Percentiles rank a stretch among this genome's conserved stretches.
Conservation (phyloP, 2,329 filamentous ascomycete species). For the Cladosporium oxysporum region DNA sequence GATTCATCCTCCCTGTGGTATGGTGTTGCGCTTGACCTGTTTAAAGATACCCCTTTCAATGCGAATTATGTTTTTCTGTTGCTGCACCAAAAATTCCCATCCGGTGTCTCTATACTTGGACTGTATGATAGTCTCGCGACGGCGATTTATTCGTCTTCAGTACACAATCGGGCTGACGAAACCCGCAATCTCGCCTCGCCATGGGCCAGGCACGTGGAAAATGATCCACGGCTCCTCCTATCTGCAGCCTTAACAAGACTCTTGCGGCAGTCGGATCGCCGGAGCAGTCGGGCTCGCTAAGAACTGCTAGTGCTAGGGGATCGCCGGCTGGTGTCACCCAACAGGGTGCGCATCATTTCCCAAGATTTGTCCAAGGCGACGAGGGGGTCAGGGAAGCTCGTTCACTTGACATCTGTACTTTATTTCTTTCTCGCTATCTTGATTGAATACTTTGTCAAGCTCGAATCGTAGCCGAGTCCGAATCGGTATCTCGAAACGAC, state of each 20-base stretch:
- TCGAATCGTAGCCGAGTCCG: neutral
- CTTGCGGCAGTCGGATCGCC: slow-evolving; percentile 5
- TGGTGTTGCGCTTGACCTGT: slow-evolving; percentile 2
- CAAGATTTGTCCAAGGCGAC: slow-evolving; percentile 4
- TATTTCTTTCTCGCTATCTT: neutral
- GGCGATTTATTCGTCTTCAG: neutral
- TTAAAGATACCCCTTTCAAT: slow-evolving; percentile 15
- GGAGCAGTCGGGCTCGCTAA: neutral
- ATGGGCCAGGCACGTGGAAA: slow-evolving; percentile 10
- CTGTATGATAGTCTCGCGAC: neutral
- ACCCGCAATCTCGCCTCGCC: neutral
- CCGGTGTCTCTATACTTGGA: neutral
- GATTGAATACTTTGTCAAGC: neutral
- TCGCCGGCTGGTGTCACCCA: slow-evolving; percentile 10
- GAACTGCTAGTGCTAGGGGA: slow-evolving; percentile 5
- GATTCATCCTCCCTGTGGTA: neutral
- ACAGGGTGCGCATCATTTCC: slow-evolving; percentile 1
- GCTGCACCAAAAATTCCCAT: neutral
- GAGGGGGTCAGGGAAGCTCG: neutral
- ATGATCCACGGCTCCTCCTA: neutral
- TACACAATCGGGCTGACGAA: neutral
- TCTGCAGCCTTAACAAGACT: slow-evolving; percentile 12
- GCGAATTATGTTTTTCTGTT: slow-evolving; percentile 2
- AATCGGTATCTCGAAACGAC: neutral
- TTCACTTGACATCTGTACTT: neutral